Conservation (phyloP, 139 green algal genomes). For the Spirogloea muscicola region DNA sequence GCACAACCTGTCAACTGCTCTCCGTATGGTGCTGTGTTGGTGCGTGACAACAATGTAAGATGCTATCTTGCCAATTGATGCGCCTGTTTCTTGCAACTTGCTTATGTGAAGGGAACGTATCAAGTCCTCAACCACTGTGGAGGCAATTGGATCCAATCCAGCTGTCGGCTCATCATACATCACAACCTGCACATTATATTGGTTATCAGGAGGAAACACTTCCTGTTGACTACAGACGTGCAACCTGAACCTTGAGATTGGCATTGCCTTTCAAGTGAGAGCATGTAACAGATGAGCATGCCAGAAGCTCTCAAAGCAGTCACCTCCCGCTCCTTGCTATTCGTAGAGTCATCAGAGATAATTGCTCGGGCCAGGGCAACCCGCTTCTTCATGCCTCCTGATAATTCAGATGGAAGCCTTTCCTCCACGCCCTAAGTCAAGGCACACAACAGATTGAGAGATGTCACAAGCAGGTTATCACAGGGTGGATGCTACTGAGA, state of each 20-base stretch:
- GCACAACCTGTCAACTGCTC: conserved; percentile 75
- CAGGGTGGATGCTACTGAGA: no score
- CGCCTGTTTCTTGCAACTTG: neutral
- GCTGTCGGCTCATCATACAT: conserved; percentile 99
- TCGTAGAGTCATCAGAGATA: conserved; percentile 43
- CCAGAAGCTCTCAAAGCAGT: no score
- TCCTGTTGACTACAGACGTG: no score
- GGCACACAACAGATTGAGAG: no score
- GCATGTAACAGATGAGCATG: no score
- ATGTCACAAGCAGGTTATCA: no score
- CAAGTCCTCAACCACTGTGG: conserved; percentile 94
- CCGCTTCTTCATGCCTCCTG: conserved; percentile 98
- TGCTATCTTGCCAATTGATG: conserved; percentile 62
- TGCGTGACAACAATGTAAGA: conserved; percentile 98
- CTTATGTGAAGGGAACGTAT: conserved; percentile 79
- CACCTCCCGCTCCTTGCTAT: conserved; percentile 16
- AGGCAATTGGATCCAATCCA: conserved; percentile 94
- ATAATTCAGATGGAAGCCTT: conserved; percentile 86
- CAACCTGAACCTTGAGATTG: no score
- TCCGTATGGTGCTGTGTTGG: conserved; percentile 91
- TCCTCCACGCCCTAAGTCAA: conserved; percentile 68
- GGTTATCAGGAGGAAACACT: no score
- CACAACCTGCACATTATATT: conserved; percentile 67
- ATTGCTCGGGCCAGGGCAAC: conserved; percentile 90
- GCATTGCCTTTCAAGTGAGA: no score